These are phyloP conservation scores for Firmiana major DNA, from an alignment of 345 rosid genomes.

Conservation along the genomic window DNA sequence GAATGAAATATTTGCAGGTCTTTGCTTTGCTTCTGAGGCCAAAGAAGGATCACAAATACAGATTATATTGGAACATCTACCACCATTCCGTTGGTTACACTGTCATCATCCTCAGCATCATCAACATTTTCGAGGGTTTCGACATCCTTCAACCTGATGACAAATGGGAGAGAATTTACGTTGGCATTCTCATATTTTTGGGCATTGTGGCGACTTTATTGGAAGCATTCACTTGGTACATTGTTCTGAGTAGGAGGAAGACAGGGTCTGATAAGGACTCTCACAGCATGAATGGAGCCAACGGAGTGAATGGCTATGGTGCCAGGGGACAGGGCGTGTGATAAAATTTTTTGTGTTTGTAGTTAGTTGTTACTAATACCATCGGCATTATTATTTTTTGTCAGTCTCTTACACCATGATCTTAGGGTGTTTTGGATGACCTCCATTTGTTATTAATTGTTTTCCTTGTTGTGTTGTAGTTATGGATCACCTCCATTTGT, in stretches of 20 bases:
- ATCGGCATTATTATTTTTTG: not conserved
- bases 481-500: not conserved
- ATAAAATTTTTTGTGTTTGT: not conserved
- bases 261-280: conserved; percentile 30
- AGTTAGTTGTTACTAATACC: not conserved
- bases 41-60: conserved; percentile 78
- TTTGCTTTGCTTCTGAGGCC: conserved; percentile 85
- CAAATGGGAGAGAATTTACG: conserved; percentile 61
- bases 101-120: conserved; percentile 50
- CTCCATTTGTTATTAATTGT: not conserved
- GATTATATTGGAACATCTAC: conserved; percentile 81
- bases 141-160: conserved; percentile 49
- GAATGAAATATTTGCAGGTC: conserved; percentile 27
- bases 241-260: conserved; percentile 60
- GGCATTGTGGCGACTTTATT: conserved; percentile 42
- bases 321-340: conserved; percentile 28
- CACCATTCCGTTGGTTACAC: conserved; percentile 75
- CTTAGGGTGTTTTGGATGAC: not conserved
- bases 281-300: conserved; percentile 35
- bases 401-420: not conserved
- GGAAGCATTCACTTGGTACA: conserved; percentile 71
- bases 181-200: conserved; percentile 49
- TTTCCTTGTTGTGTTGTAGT: not conserved
- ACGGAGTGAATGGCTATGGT: conserved; percentile 30
- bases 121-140: conserved; percentile 66